A percentile compares a stretch with the other conserved stretches of the same genome.
Evolutionary conservation across 1,284 basidiomycete genomes (phyloP).

Genomic region (Wallemia hederae): DNA sequence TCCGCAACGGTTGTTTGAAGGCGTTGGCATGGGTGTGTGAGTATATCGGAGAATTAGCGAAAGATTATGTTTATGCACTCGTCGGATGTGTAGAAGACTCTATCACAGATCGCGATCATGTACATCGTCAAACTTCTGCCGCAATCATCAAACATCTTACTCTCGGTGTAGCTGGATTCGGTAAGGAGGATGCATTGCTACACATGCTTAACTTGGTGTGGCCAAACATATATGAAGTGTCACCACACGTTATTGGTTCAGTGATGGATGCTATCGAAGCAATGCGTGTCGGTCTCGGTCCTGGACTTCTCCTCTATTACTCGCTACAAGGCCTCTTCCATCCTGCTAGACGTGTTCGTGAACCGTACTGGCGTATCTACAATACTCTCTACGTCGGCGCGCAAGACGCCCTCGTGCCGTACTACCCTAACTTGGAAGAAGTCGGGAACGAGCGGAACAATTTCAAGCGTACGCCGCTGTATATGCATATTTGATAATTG

Average conservation of each 20-base stretch:
- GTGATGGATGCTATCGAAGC: slow-evolving; percentile 74
- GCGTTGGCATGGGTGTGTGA: slow-evolving; percentile 96
- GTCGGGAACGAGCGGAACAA: slow-evolving; percentile 63
- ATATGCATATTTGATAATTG: slow-evolving; percentile 33
- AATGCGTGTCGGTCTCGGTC: slow-evolving; percentile 81
- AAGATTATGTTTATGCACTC: slow-evolving; percentile 90
- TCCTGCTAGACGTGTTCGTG: slow-evolving; percentile 80
- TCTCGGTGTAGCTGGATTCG: slow-evolving; percentile 81
- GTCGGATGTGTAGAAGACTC: slow-evolving; percentile 95
- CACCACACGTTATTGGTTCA: slow-evolving; percentile 88
- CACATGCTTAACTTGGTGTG: slow-evolving; percentile 95
- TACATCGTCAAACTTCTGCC: slow-evolving; percentile 89
- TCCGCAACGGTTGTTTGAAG: slow-evolving; percentile 96
- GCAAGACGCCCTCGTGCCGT: slow-evolving; percentile 65
- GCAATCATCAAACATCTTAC: slow-evolving; percentile 99
- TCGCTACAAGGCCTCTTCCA: slow-evolving; percentile 17
- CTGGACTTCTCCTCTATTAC: slow-evolving; percentile 70
- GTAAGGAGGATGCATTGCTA: slow-evolving; percentile 89
- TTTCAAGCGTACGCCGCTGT: slow-evolving; percentile 54
- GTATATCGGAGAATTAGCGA: slow-evolving; percentile 98
- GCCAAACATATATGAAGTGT: slow-evolving; percentile 97
- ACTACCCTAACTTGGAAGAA: slow-evolving; percentile 69
- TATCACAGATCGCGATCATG: slow-evolving; percentile 85
- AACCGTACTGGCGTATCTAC: slow-evolving; percentile 82
- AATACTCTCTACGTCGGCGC: slow-evolving; percentile 41